A percentile compares a stretch with the other conserved stretches of the same genome.
Conservation (phyloP, 2,329 filamentous ascomycete species). For the Escovopsis weberi region DNA sequence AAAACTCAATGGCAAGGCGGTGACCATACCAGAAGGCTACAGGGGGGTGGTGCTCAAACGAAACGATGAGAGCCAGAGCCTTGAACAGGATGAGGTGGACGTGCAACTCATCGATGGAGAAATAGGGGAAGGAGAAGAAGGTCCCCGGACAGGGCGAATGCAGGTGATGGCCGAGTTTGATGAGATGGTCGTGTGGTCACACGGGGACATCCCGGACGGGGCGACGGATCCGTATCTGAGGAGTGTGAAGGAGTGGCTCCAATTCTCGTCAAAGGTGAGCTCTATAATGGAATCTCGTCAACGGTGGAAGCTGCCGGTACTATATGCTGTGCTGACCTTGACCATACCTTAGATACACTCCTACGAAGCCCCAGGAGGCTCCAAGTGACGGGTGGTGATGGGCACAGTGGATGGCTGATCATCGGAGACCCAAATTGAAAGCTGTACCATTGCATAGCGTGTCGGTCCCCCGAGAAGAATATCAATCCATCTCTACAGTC, state of each 20-base stretch:
- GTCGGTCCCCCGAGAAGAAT: no score
- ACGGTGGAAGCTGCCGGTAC: no score
- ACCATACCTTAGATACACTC: slow-evolving; percentile 9
- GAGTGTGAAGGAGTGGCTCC: slow-evolving; percentile 68
- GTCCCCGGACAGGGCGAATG: slow-evolving; percentile 39
- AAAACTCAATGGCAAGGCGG: slow-evolving; percentile 53
- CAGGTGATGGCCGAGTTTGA: slow-evolving; percentile 56
- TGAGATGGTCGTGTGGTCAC: slow-evolving; percentile 68
- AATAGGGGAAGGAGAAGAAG: slow-evolving; percentile 13
- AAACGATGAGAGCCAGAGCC: slow-evolving; percentile 21
- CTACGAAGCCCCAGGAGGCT: neutral
- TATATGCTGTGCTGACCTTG: neutral
- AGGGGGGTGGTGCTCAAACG: slow-evolving; percentile 42
- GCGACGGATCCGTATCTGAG: slow-evolving; percentile 56
- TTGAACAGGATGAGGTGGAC: neutral
- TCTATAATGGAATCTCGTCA: neutral
- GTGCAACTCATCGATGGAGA: no score
- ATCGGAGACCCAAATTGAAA: no score
- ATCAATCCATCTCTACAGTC: no score
- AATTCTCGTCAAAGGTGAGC: slow-evolving; percentile 50
- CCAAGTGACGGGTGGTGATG: no score
- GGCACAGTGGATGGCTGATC: no score
- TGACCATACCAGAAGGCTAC: slow-evolving; percentile 59
- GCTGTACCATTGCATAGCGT: no score
- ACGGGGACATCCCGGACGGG: slow-evolving; percentile 51